Evolutionary conservation across 1,139 yeast species (phyloP), one percentile per base, ranked within the genome.

Genomic region (Yamadazyma aaseri): DNA sequence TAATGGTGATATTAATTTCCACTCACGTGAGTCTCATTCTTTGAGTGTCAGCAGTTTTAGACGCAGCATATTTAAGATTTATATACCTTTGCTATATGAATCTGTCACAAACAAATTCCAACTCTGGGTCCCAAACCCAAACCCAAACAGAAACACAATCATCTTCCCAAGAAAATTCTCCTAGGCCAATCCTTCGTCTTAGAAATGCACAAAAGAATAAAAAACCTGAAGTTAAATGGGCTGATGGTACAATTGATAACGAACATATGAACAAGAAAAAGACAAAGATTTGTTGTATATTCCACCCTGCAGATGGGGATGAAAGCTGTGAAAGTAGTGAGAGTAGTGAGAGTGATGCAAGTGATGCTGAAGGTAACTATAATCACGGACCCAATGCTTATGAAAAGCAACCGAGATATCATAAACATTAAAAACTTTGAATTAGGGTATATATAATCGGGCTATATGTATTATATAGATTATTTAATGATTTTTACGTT

Each of bases 231-330:
- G 96, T 90, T 0, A 68, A 81, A 38, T 90, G 97, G 96, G 71
- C 80, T 4, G 86, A 83, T 28, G 95, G 81, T 32, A 92, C 87
- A 4, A 70, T 90, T 5, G 97, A 90, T 58, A 90, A 90, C 53
- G 98, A 90, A 58, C 65, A 84, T 54, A 69, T 92, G 84, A 76
- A 82, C 51, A 85, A 77, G 64, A 90, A 90, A 63, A 89, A 87
- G 56, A 77, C 95, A 13, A 92, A 90, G 58, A 82, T 90, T n/a
- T 92, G 98, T 55, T 90, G 98, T 49, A 90, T 92, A 15, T 92
- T 83, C 63, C 96, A 87, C 52, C 96, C 96, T 2, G 83, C 81
- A 32, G 83, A 81, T 50, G 92, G 78, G 23, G 86, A 79, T 40
- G 78, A 71, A 33, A 71, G 73, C 12, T 63, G 72, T 13, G 35